Base-by-base conservation (phyloP, 2,329 filamentous ascomycete genomes). In the Paramyrothecium sp. region DNA sequence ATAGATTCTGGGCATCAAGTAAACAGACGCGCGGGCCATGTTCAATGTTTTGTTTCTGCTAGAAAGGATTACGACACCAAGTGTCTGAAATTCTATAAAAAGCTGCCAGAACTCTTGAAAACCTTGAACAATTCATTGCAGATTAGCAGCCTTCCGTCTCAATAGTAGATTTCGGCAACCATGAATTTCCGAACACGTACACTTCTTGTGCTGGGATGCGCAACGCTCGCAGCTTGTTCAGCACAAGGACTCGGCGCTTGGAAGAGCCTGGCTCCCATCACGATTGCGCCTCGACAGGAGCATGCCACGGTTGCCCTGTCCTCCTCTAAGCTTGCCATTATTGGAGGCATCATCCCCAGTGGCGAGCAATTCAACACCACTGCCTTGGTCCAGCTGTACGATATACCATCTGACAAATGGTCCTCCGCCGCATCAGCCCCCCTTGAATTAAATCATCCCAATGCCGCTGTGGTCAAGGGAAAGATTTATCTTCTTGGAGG, bases 401-500 rank as follows among this genome's bases (percentile, higher is more conserved):
- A 69, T 38, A 64, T 68, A n/a, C 54, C 61, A 2, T 58, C 57
- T 16, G 61, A 72, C 50, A 63, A 61, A 17, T 76, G 73, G 71
- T 54, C 51, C 11, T 51, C 53, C 2, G 66, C 60, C 2, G 61
- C 71, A 0, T 61, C 68, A 4, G 55, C 70, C 0, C 75, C 75
- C 0, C 48, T 66, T 0, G 49, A 63, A 5, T 58, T 73, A 3
- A 76, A 75, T 51, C 74, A 78, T 54, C 63, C 69, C 50, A 78
- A 78, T 53, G 69, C 67, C 20, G 75, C 70, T 7, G 69, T 62
- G 0, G 63, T 73, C 2, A 57, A 71, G 48, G 69, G 68, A 49
- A 73, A 72, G 54, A 65, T 77, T 13, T 77, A 76, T 55, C 52
- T 78, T 0, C 63, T 78, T 2, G 75, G 76, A 7, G 75, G 72